A percentile compares a stretch with the other conserved stretches of the same genome.
phyloP scores from a whole-genome alignment of 75 land plant species.

The Cupressus sempervirens region DNA sequence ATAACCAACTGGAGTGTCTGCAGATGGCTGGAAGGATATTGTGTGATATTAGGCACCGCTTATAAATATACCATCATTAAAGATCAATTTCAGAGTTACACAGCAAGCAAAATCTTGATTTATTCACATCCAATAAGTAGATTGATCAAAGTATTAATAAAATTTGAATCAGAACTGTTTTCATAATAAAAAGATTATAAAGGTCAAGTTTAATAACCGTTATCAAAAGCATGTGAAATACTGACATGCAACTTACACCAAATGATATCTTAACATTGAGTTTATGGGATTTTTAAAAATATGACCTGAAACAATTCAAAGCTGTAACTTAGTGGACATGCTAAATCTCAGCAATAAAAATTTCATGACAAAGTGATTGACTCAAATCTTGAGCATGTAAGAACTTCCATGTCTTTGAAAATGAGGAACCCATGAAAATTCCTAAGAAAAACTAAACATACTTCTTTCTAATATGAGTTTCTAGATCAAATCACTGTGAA shows the following conservation, averaged over 20 bases:
- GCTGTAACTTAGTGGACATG: neutral
- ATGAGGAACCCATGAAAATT: neutral
- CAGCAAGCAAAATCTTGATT: neutral
- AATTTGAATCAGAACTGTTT: neutral
- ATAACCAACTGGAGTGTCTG: neutral
- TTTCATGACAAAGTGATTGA: neutral
- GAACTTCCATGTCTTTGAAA: neutral
- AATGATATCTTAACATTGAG: neutral
- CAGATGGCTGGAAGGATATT: conserved; percentile 4
- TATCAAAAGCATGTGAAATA: neutral
- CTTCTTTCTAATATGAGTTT: neutral
- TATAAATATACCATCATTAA: neutral
- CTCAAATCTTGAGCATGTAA: neutral
- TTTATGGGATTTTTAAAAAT: neutral
- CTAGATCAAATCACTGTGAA: neutral
- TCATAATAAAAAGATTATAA: neutral
- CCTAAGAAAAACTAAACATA: neutral
- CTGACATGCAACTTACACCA: neutral
- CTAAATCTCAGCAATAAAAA: neutral
- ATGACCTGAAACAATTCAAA: neutral
- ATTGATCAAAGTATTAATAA: neutral
- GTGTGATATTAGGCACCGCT: neutral
- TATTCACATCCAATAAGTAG: neutral
- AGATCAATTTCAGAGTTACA: neutral
- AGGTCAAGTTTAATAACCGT: neutral